Evolutionary conservation across 371 early-diverging fungal species (phyloP), one percentile per base, ranked within the genome.

Genomic region (Mucor indicus): DNA sequence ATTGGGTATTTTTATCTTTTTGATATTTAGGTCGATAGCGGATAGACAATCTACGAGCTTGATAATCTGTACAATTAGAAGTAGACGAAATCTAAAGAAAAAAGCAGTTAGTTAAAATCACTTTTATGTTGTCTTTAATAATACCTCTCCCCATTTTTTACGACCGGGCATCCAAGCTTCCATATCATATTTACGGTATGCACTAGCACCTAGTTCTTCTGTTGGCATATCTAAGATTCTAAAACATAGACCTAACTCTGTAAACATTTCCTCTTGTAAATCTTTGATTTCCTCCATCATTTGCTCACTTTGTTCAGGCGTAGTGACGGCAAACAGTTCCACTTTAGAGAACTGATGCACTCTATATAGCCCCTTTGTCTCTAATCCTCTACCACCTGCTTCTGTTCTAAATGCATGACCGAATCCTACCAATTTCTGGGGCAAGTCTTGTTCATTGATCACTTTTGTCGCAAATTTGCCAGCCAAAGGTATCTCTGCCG

Each of bases 141-240:
- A 55, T 66, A 85, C 84, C 74, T 96, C 97, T 20, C 97, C 97
- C 94, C 95, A 96, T 12, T 56, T 55, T 27, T 77, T 69, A 30
- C 89, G 72, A 1, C 93, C 95, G 1, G 96, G 95, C 89, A 96
- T 89, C 92, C 93, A 95, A 6, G 93, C 95, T 64, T 96, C 97
- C 55, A 96, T 91, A 50, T 96, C 96, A 56, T 84, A 91, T 53
- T 96, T 96, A 29, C 87, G 76, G 64, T 85, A 91, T 0, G 95
- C 95, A 44, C 93, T 91, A 8, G 93, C 92, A 13, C 96, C 97
- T 17, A 96, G 69, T 65, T 96, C 96, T 39, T 86, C 79, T 1
- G 90, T 90, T 12, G 96, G 92, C 96, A 96, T 94, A 53, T 91
- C 84, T 38, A 95, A 62, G n/a, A 72, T 83, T 84, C 92, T 73